A percentile compares a stretch with the other conserved stretches of the same genome.
Conservation (phyloP, 139 green algal genomes). For the Micromonas pusilla region DNA sequence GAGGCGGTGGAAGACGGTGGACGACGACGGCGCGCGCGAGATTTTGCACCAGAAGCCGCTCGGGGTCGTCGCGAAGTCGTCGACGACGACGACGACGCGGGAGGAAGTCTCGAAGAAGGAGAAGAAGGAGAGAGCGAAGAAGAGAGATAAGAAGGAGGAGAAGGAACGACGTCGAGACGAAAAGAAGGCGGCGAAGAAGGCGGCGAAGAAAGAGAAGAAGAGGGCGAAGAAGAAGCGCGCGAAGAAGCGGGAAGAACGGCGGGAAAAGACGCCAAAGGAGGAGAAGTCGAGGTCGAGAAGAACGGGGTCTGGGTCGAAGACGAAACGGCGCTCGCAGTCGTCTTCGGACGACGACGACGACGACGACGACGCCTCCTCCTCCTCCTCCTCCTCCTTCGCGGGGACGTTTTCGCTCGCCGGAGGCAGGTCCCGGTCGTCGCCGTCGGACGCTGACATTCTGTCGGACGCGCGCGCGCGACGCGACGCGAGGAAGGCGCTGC, state of each 20-base stretch:
- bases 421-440: no score
- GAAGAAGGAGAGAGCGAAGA: not conserved
- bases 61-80: not conserved
- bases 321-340: conserved; percentile 41
- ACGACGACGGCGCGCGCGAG: not conserved
- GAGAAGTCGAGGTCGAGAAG: conserved; percentile 41
- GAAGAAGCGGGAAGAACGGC: not conserved
- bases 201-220: conserved; percentile 13
- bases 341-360: conserved; percentile 90
- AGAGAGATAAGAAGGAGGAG: no score
- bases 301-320: not conserved
- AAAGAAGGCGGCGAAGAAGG: conserved; percentile 5
- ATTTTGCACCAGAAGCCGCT: not conserved
- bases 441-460: no score
- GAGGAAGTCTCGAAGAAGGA: not conserved
- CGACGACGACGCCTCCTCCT: no score
- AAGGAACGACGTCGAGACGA: not conserved
- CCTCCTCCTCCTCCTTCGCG: no score
- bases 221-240: not conserved
- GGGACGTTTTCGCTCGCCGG: no score
- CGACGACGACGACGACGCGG: not conserved
- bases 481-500: no score
- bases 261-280: not conserved
- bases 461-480: no score
- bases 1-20: not conserved